phyloP scores from a whole-genome alignment of 371 early-diverging fungal species.

The Mortierella sp. region DNA sequence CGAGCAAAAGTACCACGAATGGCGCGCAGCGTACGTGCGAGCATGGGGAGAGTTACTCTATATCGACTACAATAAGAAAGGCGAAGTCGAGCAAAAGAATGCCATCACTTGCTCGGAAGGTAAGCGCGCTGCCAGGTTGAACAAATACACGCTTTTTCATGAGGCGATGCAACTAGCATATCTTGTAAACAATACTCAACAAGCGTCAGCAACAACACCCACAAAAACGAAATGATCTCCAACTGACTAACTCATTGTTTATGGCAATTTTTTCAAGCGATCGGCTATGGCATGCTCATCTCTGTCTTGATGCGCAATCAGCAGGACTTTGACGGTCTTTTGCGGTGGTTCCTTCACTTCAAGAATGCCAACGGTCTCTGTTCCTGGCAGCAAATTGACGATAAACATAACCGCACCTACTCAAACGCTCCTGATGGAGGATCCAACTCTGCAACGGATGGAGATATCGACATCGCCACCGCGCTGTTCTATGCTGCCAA shows the following conservation, averaged over 20 bases:
- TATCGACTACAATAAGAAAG: slow-evolving; percentile 54
- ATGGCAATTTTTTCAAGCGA: no score
- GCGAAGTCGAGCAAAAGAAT: slow-evolving; percentile 50
- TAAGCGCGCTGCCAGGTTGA: slow-evolving; percentile 2
- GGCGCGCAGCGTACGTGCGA: slow-evolving; percentile 44
- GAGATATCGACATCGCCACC: slow-evolving; percentile 70
- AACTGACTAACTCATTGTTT: no score
- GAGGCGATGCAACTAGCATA: no score
- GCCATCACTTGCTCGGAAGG: slow-evolving; percentile 55
- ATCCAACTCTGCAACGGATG: slow-evolving; percentile 69
- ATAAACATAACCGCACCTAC: slow-evolving; percentile 64
- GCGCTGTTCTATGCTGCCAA: slow-evolving; percentile 66
- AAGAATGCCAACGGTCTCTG: slow-evolving; percentile 68
- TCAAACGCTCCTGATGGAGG: slow-evolving; percentile 74
- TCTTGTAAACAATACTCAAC: no score
- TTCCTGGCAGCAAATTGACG: slow-evolving; percentile 71
- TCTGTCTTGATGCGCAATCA: slow-evolving; percentile 70
- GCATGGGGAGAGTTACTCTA: slow-evolving; percentile 48
- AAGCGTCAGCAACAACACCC: no score
- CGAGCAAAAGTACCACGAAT: slow-evolving; percentile 38
- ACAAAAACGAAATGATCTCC: no score
- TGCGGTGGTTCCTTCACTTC: slow-evolving; percentile 65
- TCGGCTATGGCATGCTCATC: slow-evolving; percentile 72
- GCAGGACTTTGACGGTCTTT: slow-evolving; percentile 69
- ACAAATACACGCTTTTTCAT: no score